Base-by-base conservation (phyloP, 2,329 filamentous ascomycete genomes). In the Pestalotiopsis sp. region DNA sequence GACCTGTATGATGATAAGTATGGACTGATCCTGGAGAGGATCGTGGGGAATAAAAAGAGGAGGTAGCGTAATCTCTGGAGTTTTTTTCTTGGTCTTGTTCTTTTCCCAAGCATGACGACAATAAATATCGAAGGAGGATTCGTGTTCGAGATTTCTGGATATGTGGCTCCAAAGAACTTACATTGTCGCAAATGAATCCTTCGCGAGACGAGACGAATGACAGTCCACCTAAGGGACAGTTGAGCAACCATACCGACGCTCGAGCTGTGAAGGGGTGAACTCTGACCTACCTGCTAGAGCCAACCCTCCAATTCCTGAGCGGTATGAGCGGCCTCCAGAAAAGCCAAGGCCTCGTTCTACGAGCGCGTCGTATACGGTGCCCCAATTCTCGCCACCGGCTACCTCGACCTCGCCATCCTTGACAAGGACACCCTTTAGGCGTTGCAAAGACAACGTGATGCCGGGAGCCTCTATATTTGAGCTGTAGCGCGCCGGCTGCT, bases 151-250 rank as follows among this genome's bases (percentile, higher is more conserved):
- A 10, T 40, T 40, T 13, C 30, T 11, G 58, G 39, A 61, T 4
- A 10, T 20, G 9, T 61, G 9, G n/a, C 26, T 20, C n/a, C 17
- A 9, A 39, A 26, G n/a, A 14, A 61, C 58, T 48, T 14, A 24
- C 14, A 40, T 75, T 81, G 69, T 82, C 81, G 67, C 78, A 80
- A 57, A 75, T 78, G 58, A 80, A 79, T 1, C 83, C 83, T 60
- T 79, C 72, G 1, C 76, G 75, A 2, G 77, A 74, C 7, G 80
- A 78, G 72, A 81, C 79, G 71, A 78, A 82, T 1, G 80, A 81
- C 9, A 83, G 73, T 1, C 82, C 82, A 63, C 82, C 71, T 70
- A 57, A 13, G 39, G 39, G 9, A 40, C 14, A 6, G 39, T 40
- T 40, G 39, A 40, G 39, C 39, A 40, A 2, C 39, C 39, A 40